phyloP scores from a whole-genome alignment of 441 rosid genomes.

The Erodium moschatum region DNA sequence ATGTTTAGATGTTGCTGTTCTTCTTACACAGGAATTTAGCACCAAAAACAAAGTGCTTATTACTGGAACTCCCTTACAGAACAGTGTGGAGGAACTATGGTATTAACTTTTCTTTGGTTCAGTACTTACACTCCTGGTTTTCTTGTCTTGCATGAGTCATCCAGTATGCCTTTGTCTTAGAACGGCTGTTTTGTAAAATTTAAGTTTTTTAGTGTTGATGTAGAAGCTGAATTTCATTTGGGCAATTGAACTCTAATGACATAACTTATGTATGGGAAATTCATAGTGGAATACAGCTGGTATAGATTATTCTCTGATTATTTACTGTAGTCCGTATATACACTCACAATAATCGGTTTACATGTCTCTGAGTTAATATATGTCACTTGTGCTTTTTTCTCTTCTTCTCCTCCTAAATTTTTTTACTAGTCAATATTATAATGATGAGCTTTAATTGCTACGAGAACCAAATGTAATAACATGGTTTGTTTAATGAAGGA shows the following conservation, averaged over 20 bases:
- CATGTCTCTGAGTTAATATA: not conserved
- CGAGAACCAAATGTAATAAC: not conserved
- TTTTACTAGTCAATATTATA: not conserved
- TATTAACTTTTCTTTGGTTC: conserved; percentile 25
- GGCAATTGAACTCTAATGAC: not conserved
- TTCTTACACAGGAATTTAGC: conserved; percentile 72
- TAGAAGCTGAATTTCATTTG: not conserved
- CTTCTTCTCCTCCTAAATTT: not conserved
- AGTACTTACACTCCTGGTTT: conserved; percentile 1
- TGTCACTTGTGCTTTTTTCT: not conserved
- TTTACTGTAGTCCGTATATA: not conserved
- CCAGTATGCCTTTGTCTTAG: not conserved
- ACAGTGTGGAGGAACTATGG: conserved; percentile 99
- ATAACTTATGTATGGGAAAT: not conserved
- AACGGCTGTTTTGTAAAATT: not conserved
- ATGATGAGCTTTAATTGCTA: not conserved
- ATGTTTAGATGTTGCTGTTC: conserved; percentile 16
- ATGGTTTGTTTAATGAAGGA: not conserved
- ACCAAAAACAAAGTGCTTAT: conserved; percentile 95
- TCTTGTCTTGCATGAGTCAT: not conserved
- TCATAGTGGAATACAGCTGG: not conserved
- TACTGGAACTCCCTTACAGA: conserved; percentile 98
- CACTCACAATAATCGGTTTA: not conserved
- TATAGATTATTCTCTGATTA: not conserved
- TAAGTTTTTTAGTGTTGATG: not conserved